These are phyloP conservation scores for Phylloporus sp. DNA, from an alignment of 1,284 basidiomycete species.

Conservation along the genomic window DNA sequence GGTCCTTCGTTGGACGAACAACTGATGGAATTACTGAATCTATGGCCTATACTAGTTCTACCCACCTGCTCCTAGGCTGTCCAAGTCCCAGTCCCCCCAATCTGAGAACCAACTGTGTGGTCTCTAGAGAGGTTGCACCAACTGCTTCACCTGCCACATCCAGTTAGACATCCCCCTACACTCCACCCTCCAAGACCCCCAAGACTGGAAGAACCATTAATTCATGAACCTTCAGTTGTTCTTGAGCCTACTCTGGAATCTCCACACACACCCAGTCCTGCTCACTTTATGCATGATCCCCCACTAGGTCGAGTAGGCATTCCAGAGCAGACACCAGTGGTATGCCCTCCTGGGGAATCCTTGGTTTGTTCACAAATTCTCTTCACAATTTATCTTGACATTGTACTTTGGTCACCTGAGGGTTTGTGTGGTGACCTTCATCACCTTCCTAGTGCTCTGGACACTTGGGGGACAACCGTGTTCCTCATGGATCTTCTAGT, in stretches of 20 bases:
- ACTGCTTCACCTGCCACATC: constrained; percentile 18
- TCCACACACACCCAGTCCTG: constrained; percentile 18
- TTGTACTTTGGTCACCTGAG: constrained; percentile 26
- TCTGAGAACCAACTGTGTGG: constrained; percentile 24
- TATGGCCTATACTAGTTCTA: constrained; percentile 54
- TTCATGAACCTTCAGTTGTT: constrained; percentile 19
- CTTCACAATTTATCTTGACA: constrained; percentile 7
- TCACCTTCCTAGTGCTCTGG: constrained; percentile 38
- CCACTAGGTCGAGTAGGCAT: constrained; percentile 20
- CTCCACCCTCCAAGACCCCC: constrained; percentile 2
- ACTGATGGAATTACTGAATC: constrained; percentile 64
- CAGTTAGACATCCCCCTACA: constrained; percentile 19
- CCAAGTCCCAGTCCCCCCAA: constrained; percentile 45
- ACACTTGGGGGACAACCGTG: constrained; percentile 24
- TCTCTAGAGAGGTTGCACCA: constrained; percentile 29
- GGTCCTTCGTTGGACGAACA: constrained; percentile 64
- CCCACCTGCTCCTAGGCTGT: constrained; percentile 52
- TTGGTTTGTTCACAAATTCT: constrained; percentile 24
- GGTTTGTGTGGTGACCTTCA: constrained; percentile 22
- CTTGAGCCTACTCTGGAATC: constrained; percentile 14
- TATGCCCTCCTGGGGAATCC: constrained; percentile 32
- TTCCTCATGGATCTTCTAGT: constrained; percentile 22
- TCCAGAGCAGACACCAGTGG: constrained; percentile 30
- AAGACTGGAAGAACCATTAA: constrained; percentile 1
- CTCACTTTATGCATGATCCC: constrained; percentile 13